phyloP scores from a whole-genome alignment of 805 yeast species.

The Candida ficus region DNA sequence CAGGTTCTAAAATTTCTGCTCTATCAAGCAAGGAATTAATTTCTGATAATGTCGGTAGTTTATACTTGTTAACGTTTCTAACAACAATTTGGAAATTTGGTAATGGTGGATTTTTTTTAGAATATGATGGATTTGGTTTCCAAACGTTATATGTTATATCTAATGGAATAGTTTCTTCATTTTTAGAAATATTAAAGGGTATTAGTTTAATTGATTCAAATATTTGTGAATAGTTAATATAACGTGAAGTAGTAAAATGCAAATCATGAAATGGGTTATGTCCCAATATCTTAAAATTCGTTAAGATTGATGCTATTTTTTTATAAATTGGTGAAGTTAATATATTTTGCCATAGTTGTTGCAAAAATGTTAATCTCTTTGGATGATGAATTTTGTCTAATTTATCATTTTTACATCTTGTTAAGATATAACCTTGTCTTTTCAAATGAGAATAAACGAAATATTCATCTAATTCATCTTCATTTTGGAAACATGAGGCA shows the following conservation, averaged over 20 bases:
- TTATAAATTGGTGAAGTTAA: neutral
- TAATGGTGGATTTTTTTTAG: slow-evolving; percentile 58
- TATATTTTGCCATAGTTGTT: neutral
- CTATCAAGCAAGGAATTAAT: slow-evolving; percentile 31
- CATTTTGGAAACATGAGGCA: slow-evolving; percentile 38
- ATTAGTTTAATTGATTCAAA: slow-evolving; percentile 27
- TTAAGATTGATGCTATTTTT: neutral
- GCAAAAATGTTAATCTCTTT: neutral
- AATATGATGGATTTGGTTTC: slow-evolving; percentile 74
- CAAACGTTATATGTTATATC: slow-evolving; percentile 57
- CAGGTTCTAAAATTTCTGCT: slow-evolving; percentile 24
- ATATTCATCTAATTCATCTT: slow-evolving; percentile 45
- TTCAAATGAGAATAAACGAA: slow-evolving; percentile 70
- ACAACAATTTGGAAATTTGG: slow-evolving; percentile 77
- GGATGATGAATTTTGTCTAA: neutral
- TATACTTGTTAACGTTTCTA: slow-evolving; percentile 37
- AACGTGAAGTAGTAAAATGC: slow-evolving; percentile 16
- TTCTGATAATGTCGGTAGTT: slow-evolving; percentile 44
- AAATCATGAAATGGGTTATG: slow-evolving; percentile 14
- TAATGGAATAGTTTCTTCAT: slow-evolving; percentile 7
- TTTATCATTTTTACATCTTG: slow-evolving; percentile 21
- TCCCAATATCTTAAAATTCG: slow-evolving; percentile 5
- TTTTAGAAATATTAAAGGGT: slow-evolving; percentile 13
- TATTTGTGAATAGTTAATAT: slow-evolving; percentile 25
- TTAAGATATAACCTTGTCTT: slow-evolving; percentile 71